A percentile compares a stretch with the other conserved stretches of the same genome.
phyloP scores from a whole-genome alignment of 164 flowering plant species.

The Paratinospora sagittata region DNA sequence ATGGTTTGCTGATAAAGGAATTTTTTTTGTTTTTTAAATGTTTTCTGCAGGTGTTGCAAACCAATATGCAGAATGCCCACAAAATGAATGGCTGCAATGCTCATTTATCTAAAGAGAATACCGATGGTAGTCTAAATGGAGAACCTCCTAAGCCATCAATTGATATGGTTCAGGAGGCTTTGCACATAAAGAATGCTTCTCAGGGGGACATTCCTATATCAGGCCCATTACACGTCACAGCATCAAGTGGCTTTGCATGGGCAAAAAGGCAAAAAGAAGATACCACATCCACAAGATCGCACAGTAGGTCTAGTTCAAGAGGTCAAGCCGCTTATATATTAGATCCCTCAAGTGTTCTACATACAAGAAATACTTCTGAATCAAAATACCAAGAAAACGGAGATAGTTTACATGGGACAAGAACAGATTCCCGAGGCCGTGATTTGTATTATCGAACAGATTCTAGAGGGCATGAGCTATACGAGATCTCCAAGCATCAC shows the following conservation, averaged over 20 bases:
- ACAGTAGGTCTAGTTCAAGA: conserved; percentile 64
- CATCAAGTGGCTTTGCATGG: conserved; percentile 96
- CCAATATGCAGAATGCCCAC: conserved; percentile 13
- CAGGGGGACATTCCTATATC: conserved; percentile 77
- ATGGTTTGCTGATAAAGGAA: not conserved
- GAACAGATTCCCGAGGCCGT: conserved; percentile 32
- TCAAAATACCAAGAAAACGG: conserved; percentile 36
- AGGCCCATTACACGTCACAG: conserved; percentile 71
- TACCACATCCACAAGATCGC: conserved; percentile 38
- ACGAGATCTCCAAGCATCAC: conserved; percentile 38
- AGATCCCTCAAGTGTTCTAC: conserved; percentile 30
- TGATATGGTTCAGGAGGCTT: conserved; percentile 34
- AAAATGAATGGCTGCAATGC: conserved; percentile 15
- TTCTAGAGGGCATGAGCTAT: conserved; percentile 26
- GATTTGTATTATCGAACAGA: not conserved
- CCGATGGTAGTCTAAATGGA: too few species aligned
- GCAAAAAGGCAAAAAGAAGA: conserved; percentile 67
- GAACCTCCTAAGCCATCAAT: conserved; percentile 27
- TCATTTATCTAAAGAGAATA: conserved; percentile 16
- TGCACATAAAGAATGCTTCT: conserved; percentile 66
- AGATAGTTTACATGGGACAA: conserved; percentile 23
- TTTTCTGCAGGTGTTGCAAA: conserved; percentile 31
- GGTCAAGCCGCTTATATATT: conserved; percentile 34
- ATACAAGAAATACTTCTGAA: conserved; percentile 35
- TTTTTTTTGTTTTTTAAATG: conserved; percentile 1